Base-by-base conservation (phyloP, 768 basidiomycete genomes). In the Auricularia cornea region DNA sequence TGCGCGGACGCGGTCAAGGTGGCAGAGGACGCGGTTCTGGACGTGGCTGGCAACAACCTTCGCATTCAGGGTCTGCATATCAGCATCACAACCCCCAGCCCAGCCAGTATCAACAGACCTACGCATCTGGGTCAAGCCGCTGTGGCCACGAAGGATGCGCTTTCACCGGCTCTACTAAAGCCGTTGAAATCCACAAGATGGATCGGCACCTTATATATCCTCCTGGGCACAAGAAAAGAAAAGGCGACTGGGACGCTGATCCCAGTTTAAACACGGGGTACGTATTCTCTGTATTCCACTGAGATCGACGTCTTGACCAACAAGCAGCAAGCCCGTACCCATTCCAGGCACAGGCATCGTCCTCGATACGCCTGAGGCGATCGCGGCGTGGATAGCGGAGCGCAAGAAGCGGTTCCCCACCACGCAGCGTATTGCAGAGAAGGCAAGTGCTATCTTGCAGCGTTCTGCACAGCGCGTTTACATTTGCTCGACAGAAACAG, bases 371-470 rank as follows among this genome's bases (percentile, higher is more conserved):
- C 91, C 89, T 8, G 94, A 94, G 69, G 84, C 87, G 8, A 76
- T 98, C 63, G 84, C 83, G 26, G 84, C 83, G 33, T 98, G 96
- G 96, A 83, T 96, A 59, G 85, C 83, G 16, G 95, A 98, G 70
- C 86, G 96, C 48, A 94, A 85, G 74, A 86, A 84, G 68, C 84
- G 89, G 18, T 98, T 89, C 80, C 96, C 96, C 12, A 90, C 86
- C 20, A 71, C 81, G 32, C 70, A 79, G 59, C 83, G 84, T 29
- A 80, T 92, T 2, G 84, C 83, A 63, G 92, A 96, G 54, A 97
- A 95, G 70, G 54, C 26, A 29, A 35, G 35, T 35, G 44, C 31
- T 0, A 26, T 6, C n/a, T 0, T 1, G 76, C 76, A 4, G 41
- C 70, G 62, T 11, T 33, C 8, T 52, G 33, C 16, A 1, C 30